Evolutionary conservation across 192 early-diverging fungal species (phyloP).

Genomic region (Linnemannia schmuckeri): DNA sequence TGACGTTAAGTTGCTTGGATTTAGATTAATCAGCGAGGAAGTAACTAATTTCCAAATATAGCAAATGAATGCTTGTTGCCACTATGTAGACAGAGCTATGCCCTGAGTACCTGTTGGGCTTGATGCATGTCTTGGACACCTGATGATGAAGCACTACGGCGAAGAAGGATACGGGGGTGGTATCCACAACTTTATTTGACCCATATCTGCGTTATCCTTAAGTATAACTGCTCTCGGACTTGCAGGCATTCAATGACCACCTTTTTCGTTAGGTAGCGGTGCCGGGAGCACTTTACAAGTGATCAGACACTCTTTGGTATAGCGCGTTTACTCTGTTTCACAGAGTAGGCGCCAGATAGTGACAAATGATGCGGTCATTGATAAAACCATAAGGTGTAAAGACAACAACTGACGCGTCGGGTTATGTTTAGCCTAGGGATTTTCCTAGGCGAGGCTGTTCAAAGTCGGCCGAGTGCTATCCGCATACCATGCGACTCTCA

Average conservation of each 20-base stretch:
- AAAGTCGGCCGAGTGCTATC: background rate
- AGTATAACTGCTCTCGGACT: background rate
- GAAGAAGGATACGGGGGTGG: background rate
- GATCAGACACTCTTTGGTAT: background rate
- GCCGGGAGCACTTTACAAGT: background rate
- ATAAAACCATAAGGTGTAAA: background rate
- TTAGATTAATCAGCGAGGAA: background rate
- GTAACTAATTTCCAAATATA: background rate
- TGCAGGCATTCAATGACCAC: background rate
- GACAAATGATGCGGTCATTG: background rate
- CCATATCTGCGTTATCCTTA: background rate
- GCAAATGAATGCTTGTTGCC: background rate
- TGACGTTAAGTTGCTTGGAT: background rate
- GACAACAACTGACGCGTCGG: background rate
- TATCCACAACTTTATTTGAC: background rate
- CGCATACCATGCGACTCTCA: background rate
- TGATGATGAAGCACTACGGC: background rate
- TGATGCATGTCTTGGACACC: background rate
- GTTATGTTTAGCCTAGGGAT: constrained; percentile 1
- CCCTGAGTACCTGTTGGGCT: background rate
- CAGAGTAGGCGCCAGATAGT: background rate
- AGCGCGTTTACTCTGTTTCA: background rate
- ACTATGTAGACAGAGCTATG: background rate
- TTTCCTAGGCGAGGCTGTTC: background rate
- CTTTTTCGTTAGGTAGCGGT: background rate